phyloP scores from a whole-genome alignment of 129 eudicot species.

The Saussurea involucrata region DNA sequence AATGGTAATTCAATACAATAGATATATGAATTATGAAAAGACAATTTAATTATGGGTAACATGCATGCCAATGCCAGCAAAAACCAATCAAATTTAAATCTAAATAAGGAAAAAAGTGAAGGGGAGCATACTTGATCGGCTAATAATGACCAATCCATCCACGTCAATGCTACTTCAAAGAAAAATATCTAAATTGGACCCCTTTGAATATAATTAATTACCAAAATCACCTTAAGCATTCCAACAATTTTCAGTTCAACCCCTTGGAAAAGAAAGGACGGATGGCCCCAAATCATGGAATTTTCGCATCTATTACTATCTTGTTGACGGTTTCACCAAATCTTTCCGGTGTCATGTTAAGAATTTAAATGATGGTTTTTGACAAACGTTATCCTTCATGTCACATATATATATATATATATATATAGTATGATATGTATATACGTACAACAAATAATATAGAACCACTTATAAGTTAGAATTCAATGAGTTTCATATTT shows the following conservation, averaged over 20 bases:
- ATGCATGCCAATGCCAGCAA: slow-evolving; percentile 1
- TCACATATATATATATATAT: no score
- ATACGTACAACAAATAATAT: no score
- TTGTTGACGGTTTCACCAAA: neutral
- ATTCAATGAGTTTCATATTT: neutral
- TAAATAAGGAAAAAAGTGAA: neutral
- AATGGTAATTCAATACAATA: no score
- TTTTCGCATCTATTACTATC: no score
- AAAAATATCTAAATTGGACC: neutral
- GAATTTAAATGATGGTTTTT: neutral
- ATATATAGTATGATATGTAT: no score
- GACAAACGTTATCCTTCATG: neutral
- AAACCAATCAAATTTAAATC: neutral
- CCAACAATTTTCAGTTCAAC: neutral
- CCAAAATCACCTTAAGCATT: neutral
- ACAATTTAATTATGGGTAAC: neutral
- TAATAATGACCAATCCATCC: slow-evolving; percentile 16
- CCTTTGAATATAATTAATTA: neutral
- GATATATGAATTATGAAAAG: neutral
- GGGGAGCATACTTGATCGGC: slow-evolving; percentile 20
- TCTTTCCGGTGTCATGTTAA: neutral
- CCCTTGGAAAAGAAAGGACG: neutral
- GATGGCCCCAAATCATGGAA: no score
- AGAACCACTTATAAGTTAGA: no score
- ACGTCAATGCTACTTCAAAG: neutral